Percentiles rank a stretch among this genome's conserved stretches.
phyloP scores from a whole-genome alignment of 1,139 yeast species.

The Taiozyma sp. region DNA sequence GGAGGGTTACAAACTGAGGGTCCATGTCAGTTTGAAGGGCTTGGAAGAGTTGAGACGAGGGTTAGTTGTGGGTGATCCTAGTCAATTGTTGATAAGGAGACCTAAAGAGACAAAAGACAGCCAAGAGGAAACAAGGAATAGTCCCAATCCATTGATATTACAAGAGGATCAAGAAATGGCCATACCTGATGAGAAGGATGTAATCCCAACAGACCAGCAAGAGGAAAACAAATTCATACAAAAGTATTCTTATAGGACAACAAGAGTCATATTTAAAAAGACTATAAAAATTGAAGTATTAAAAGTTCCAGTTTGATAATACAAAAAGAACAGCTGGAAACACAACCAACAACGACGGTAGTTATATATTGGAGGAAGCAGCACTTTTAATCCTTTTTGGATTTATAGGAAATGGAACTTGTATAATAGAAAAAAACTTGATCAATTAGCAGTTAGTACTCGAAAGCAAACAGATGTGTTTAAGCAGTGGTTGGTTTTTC shows the following conservation, averaged over 20 bases:
- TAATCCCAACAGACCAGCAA: background rate
- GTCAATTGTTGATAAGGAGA: constrained; percentile 3
- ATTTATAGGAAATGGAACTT: background rate
- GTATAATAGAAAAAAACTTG: background rate
- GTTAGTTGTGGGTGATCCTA: background rate
- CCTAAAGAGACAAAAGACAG: constrained; percentile 1
- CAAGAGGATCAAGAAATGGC: constrained; percentile 2
- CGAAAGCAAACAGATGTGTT: no score
- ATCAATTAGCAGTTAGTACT: no score
- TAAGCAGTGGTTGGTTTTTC: constrained; percentile 27
- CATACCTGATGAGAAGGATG: background rate
- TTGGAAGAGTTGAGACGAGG: constrained; percentile 6
- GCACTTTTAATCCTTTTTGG: background rate
- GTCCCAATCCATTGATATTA: background rate
- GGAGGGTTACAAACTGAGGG: constrained; percentile 3
- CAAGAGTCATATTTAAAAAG: background rate
- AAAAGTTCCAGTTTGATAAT: background rate
- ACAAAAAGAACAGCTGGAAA: background rate
- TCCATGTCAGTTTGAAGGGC: background rate
- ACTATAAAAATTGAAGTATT: constrained; percentile 8
- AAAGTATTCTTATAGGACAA: constrained; percentile 3
- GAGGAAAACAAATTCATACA: constrained; percentile 5
- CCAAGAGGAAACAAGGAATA: no score
- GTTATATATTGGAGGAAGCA: background rate
- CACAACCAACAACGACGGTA: background rate